Base-by-base conservation (phyloP, 208 protist genomes). In the Leishmania amazonensis region DNA sequence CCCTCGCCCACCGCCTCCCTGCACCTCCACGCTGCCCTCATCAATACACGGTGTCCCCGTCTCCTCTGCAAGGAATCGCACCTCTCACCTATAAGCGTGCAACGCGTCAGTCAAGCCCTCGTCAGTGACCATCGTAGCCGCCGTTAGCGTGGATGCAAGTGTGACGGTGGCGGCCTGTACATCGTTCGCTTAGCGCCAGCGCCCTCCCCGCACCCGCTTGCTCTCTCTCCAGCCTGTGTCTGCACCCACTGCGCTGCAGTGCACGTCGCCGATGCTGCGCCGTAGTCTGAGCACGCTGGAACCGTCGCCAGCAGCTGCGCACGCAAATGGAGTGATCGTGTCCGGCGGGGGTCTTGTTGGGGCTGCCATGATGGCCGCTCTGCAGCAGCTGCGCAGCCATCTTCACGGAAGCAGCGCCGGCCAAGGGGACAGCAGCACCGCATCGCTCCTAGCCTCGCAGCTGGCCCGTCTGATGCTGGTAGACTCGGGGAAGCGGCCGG, bases 261-360 rank as follows among this genome's bases (percentile, higher is more conserved):
- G 24, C 19, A 47, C 38, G 4, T 11, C 64, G 21, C 71, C 31
- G 45, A 85, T 85, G 82, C 72, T 85, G 58, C 76, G 82, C 0
- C 38, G 83, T 0, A 83, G 57, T 54, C 58, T 80, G 17, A 64
- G 53, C 54, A 40, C 19, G 28, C 65, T 3, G 17, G 58, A 53
- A 49, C 53, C 73, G 15, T 35, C 71, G 24, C 31, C 65, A 7
- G 51, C 81, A 21, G 42, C 78, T 45, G 35, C 19, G 58, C 68
- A 74, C 0, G 67, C 74, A 62, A 87, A 88, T 75, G 90, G 96
- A 65, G 90, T 96, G 1, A 85, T 96, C 72, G 83, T 97, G 35
- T 96, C 91, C 8, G 94, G 94, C n/a, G 92, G 92, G 19, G 94
- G 94, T 9, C 81, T 97, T 57, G 91, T 97, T 2, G 94, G 94